phyloP scores from a whole-genome alignment of 1,284 basidiomycete species.

The Puccinia triticina region DNA sequence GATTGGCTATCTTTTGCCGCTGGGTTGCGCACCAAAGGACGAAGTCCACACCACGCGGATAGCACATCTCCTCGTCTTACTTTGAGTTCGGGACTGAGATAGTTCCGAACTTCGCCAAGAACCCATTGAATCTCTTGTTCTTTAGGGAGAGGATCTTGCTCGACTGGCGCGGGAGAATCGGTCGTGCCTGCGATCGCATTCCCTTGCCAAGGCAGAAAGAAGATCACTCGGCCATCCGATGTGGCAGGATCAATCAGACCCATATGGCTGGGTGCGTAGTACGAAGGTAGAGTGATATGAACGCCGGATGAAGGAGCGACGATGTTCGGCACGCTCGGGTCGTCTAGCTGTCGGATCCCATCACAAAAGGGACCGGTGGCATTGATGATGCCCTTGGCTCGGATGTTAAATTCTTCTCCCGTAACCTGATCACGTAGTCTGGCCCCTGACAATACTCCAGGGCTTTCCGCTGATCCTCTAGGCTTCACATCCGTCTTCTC shows the following conservation, averaged over 20 bases:
- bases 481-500: slow-evolving; percentile 59
- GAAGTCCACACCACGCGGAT: slow-evolving; percentile 88
- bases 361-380: slow-evolving; percentile 95
- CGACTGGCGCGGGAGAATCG: slow-evolving; percentile 78
- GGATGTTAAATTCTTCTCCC: slow-evolving; percentile 78
- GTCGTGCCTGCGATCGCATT: slow-evolving; percentile 97
- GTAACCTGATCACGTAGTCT: slow-evolving; percentile 80
- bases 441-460: slow-evolving; percentile 71
- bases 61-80: slow-evolving; percentile 96
- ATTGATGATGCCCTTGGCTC: slow-evolving; percentile 90
- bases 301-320: slow-evolving; percentile 90
- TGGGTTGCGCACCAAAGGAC: slow-evolving; percentile 86
- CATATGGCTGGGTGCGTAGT: slow-evolving; percentile 93
- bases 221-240: slow-evolving; percentile 94
- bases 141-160: slow-evolving; percentile 76
- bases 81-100: slow-evolving; percentile 87
- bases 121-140: slow-evolving; percentile 98
- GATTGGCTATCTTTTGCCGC: slow-evolving; percentile 79
- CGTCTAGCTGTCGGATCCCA: slow-evolving; percentile 80
- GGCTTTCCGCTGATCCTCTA: slow-evolving; percentile 43
- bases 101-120: slow-evolving; percentile 84
- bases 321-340: slow-evolving; percentile 79
- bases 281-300: slow-evolving; percentile 95
- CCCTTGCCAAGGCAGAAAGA: slow-evolving; percentile 98
- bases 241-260: slow-evolving; percentile 93